Evolutionary conservation across 306 rosid genomes (phyloP).

Genomic region (Fagus sylvatica): DNA sequence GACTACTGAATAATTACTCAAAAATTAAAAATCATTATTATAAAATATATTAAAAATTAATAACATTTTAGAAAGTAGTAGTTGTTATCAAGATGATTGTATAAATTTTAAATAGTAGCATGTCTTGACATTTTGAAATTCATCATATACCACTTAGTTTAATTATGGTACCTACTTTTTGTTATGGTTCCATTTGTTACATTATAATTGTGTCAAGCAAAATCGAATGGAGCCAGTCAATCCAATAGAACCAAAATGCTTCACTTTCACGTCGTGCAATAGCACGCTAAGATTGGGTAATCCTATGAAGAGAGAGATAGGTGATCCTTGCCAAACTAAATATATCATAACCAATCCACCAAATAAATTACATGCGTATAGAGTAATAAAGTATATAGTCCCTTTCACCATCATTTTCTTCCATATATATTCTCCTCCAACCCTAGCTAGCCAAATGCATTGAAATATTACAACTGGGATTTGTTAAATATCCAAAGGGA

Average conservation of each 20-base stretch:
- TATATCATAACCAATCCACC: not conserved
- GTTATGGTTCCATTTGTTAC: not conserved
- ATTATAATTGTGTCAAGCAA: not conserved
- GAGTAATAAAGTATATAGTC: not conserved
- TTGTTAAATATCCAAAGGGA: not conserved
- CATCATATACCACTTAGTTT: not conserved
- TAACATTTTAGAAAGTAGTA: not conserved
- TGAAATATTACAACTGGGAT: not conserved
- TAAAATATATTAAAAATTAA: not conserved
- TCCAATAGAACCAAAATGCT: not conserved
- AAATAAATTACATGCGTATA: not conserved
- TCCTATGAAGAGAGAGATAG: constrained; percentile 10
- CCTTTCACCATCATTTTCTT: not conserved
- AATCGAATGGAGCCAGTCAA: not conserved
- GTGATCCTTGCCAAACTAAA: constrained; percentile 1
- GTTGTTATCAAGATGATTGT: not conserved
- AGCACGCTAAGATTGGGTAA: not conserved
- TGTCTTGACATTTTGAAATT: no score
- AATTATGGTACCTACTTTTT: not conserved
- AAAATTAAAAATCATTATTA: not conserved
- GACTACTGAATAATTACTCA: not conserved
- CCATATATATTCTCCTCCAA: not conserved
- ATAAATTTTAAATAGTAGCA: not conserved
- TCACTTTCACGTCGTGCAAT: not conserved
- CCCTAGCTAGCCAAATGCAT: not conserved